Evolutionary conservation across 345 rosid genomes (phyloP).

Genomic region (Acer saccharum): DNA sequence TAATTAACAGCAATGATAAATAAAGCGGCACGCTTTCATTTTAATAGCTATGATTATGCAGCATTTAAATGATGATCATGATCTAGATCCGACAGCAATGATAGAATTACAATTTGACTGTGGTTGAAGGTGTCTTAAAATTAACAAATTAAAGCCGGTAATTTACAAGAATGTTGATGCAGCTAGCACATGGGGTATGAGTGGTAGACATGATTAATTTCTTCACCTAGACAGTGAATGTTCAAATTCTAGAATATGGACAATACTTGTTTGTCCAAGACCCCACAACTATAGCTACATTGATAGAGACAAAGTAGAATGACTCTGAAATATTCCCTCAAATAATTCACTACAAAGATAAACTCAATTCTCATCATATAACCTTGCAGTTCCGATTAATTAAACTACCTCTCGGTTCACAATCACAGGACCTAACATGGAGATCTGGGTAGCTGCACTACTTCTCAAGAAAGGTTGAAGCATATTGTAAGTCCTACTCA

Average conservation of each 20-base stretch:
- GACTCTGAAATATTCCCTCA: slow-evolving; percentile 45
- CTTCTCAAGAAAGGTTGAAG: neutral
- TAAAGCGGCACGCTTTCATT: slow-evolving; percentile 19
- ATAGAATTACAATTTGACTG: neutral
- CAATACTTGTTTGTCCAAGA: slow-evolving; percentile 33
- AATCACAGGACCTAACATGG: slow-evolving; percentile 3
- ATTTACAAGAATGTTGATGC: slow-evolving; percentile 10
- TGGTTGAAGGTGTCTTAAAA: neutral
- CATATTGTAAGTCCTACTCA: too few relatives aligned
- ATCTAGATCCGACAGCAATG: neutral
- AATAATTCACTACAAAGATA: slow-evolving; percentile 30
- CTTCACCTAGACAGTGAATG: slow-evolving; percentile 22
- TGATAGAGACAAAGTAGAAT: slow-evolving; percentile 39
- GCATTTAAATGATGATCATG: neutral
- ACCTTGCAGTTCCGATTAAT: neutral
- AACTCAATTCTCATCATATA: slow-evolving; percentile 18
- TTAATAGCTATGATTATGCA: neutral
- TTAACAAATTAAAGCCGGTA: neutral
- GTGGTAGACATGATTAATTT: slow-evolving; percentile 26
- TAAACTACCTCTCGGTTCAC: slow-evolving; percentile 9
- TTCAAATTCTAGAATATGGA: slow-evolving; percentile 34
- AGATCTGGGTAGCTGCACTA: neutral
- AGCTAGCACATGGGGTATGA: slow-evolving; percentile 5
- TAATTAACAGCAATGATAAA: neutral
- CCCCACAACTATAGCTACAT: slow-evolving; percentile 29